These are phyloP conservation scores for Metarhizium guizhouense DNA, from an alignment of 2,329 filamentous ascomycete species.

Conservation along the genomic window DNA sequence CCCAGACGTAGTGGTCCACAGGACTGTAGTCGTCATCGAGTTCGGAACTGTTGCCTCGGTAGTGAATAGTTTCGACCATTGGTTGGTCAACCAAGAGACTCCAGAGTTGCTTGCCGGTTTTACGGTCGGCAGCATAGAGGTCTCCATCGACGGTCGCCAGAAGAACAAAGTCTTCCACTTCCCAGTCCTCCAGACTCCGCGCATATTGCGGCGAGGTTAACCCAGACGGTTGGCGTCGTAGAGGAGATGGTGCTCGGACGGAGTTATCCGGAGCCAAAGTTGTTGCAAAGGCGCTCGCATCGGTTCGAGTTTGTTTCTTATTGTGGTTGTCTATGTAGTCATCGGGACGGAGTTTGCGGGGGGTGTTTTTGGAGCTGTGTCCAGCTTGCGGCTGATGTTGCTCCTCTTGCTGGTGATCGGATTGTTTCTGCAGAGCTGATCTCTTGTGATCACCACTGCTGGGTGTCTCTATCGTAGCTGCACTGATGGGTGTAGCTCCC, in stretches of 20 bases:
- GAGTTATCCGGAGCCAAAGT: conserved; percentile 93
- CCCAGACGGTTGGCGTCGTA: conserved; percentile 53
- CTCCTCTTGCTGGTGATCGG: conserved; percentile 12
- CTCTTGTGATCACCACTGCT: conserved; percentile 9
- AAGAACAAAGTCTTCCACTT: conserved; percentile 99
- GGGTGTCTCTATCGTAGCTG: conserved; percentile 14
- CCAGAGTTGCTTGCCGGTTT: conserved; percentile 79
- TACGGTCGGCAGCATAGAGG: conserved; percentile 83
- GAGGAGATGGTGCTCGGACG: conserved; percentile 84
- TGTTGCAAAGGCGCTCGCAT: conserved; percentile 85
- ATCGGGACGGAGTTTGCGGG: conserved; percentile 2
- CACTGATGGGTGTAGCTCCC: conserved; percentile 21
- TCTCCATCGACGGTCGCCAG: conserved; percentile 99
- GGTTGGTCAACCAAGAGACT: conserved; percentile 74
- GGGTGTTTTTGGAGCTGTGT: conserved; percentile 5
- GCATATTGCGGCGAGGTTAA: conserved; percentile 80
- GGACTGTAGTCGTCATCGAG: conserved; percentile 50
- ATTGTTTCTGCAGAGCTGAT: neutral
- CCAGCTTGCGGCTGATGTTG: conserved; percentile 13
- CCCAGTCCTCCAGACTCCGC: conserved; percentile 98
- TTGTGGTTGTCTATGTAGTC: neutral
- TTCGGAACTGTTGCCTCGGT: conserved; percentile 58
- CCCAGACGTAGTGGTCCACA: conserved; percentile 87
- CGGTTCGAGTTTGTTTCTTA: conserved; percentile 35
- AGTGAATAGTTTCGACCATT: conserved; percentile 84